phyloP scores from a whole-genome alignment of 176 grass and related monocot genomes.

The Eleusine coracana region DNA sequence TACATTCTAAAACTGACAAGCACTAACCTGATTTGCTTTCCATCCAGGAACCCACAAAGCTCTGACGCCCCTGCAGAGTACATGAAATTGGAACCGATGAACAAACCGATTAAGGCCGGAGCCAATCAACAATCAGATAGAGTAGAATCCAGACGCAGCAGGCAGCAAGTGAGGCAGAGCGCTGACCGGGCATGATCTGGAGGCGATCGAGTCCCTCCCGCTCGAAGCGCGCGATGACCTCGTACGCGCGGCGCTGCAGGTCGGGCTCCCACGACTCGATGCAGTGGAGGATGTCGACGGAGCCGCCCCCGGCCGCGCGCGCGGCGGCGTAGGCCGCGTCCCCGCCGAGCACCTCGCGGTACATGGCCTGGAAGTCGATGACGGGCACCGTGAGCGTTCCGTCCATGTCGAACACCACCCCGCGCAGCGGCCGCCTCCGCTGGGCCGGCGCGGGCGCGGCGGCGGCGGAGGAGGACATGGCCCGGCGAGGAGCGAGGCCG shows the following conservation, averaged over 20 bases:
- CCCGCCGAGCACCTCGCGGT: conserved; percentile 78
- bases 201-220: conserved; percentile 80
- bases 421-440: conserved; percentile 48
- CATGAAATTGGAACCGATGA: background rate
- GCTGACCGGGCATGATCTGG: conserved; percentile 89
- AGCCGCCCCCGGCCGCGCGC: conserved; percentile 48
- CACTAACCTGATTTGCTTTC: conserved; percentile 71
- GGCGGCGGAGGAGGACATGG: conserved; percentile 39
- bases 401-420: conserved; percentile 98
- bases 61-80: conserved; percentile 66
- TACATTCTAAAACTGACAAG: background rate
- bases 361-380: conserved; percentile 93
- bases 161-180: background rate
- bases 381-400: conserved; percentile 92
- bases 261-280: conserved; percentile 65
- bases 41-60: conserved; percentile 76
- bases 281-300: conserved; percentile 80
- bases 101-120: background rate
- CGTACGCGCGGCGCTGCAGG: conserved; percentile 73
- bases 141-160: too few relatives aligned
- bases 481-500: conserved; percentile 35
- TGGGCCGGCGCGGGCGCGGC: background rate
- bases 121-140: background rate
- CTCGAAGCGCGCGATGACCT: conserved; percentile 86
- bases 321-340: conserved; percentile 55